Evolutionary conservation across 352 stramenopile species (phyloP).

Genomic region (Globisporangium spiculum): DNA sequence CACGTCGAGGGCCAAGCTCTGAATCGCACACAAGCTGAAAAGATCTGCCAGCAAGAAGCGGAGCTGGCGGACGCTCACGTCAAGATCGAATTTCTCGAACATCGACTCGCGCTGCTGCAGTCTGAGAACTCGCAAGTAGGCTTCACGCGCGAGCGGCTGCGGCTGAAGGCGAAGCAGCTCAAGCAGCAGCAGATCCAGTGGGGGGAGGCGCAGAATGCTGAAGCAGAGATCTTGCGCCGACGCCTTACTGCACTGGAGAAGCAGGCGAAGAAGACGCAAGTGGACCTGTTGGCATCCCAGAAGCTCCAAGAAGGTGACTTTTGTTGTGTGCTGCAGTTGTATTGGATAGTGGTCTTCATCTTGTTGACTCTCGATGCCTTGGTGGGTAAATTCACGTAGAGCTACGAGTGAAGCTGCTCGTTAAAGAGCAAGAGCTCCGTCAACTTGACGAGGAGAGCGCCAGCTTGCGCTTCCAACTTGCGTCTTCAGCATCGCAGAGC

Average conservation of each 20-base stretch:
- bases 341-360: background rate
- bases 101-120: conserved; percentile 21
- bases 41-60: conserved; percentile 30
- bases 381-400: conserved; percentile 14
- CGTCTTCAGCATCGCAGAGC: background rate
- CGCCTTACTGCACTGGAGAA: conserved; percentile 28
- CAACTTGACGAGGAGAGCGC: background rate
- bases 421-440: conserved; percentile 16
- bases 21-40: conserved; percentile 28
- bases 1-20: conserved; percentile 14
- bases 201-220: conserved; percentile 33
- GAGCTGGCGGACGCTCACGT: conserved; percentile 24
- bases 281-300: conserved; percentile 26
- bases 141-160: conserved; percentile 10
- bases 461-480: background rate
- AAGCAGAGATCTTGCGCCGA: conserved; percentile 55
- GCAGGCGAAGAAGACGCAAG: conserved; percentile 25
- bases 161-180: conserved; percentile 22
- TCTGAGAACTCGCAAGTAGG: conserved; percentile 16
- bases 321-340: background rate
- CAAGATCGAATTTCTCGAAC: conserved; percentile 22
- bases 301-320: conserved; percentile 20
- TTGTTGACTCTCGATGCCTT: background rate
- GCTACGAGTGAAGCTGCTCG: conserved; percentile 11
- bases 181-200: conserved; percentile 18